Percentiles rank a stretch among this genome's conserved stretches.
phyloP scores from a whole-genome alignment of 768 basidiomycete species.

The Lentinus brumalis region DNA sequence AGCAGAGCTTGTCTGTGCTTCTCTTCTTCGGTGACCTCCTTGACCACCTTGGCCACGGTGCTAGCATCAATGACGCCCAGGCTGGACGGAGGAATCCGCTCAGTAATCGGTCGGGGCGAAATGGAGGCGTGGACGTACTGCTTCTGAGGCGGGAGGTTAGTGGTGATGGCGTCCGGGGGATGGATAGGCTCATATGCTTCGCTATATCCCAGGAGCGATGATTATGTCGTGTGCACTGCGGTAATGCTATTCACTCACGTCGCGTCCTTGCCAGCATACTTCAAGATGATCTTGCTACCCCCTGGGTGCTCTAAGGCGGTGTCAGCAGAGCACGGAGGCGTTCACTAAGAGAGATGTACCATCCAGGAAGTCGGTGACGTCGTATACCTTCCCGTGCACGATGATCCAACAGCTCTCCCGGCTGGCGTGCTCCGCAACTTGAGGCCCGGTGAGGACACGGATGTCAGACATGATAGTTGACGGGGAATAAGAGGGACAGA shows the following conservation, averaged over 20 bases:
- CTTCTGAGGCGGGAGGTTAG: conserved; percentile 78
- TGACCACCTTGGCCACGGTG: conserved; percentile 62
- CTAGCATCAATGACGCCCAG: conserved; percentile 72
- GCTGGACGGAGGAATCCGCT: conserved; percentile 23
- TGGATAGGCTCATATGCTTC: conserved; percentile 88
- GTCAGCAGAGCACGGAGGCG: not conserved
- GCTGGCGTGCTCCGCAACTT: conserved; percentile 56
- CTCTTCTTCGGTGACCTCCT: conserved; percentile 69
- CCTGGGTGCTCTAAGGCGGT: conserved; percentile 21
- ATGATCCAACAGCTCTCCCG: conserved; percentile 79
- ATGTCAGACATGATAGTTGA: conserved; percentile 19
- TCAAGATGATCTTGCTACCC: conserved; percentile 46
- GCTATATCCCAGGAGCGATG: conserved; percentile 11
- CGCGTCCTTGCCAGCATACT: conserved; percentile 58
- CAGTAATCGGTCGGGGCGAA: no score
- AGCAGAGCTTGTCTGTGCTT: conserved; percentile 65
- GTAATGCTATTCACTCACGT: conserved; percentile 29
- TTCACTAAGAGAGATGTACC: conserved; percentile 18
- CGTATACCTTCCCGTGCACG: conserved; percentile 60
- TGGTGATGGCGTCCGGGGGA: conserved; percentile 80
- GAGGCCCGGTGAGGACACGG: conserved; percentile 29
- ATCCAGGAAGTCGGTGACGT: conserved; percentile 41
- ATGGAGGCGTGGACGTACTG: conserved; percentile 42
- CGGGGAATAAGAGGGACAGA: no score
- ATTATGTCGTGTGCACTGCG: not conserved